Percentiles rank a stretch among this genome's conserved stretches.
Evolutionary conservation across 495 filamentous ascomycete genomes (phyloP).

Genomic region (Penicillium ucsense): DNA sequence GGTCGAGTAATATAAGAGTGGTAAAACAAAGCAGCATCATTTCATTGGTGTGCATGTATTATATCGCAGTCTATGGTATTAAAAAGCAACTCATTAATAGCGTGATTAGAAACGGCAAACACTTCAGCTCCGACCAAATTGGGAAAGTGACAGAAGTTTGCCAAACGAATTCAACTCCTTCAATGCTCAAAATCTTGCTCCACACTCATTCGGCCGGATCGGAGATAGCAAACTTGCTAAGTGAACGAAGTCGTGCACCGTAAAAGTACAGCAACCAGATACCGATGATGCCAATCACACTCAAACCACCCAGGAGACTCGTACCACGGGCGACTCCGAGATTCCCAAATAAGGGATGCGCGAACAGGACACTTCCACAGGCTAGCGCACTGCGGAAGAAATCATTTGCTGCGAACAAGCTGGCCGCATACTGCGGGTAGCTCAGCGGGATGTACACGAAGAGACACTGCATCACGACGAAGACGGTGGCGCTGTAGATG

Average conservation of each 20-base stretch:
- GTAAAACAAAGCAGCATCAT: no score
- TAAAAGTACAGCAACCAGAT: slow-evolving; percentile 31
- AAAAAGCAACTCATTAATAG: no score
- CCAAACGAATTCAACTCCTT: no score
- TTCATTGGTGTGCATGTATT: no score
- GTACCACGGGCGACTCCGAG: slow-evolving; percentile 47
- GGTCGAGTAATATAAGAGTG: no score
- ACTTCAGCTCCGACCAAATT: no score
- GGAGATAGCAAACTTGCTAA: slow-evolving; percentile 24
- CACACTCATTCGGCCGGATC: not conserved
- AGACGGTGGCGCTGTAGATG: slow-evolving; percentile 41
- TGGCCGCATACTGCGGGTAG: slow-evolving; percentile 55
- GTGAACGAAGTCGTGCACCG: slow-evolving; percentile 15
- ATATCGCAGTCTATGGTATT: no score
- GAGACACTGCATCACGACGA: slow-evolving; percentile 51
- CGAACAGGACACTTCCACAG: slow-evolving; percentile 48
- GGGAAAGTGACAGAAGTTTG: no score
- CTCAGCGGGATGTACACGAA: slow-evolving; percentile 54
- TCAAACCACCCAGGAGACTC: slow-evolving; percentile 47
- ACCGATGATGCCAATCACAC: slow-evolving; percentile 44
- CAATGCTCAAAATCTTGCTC: not conserved
- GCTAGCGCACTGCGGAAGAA: slow-evolving; percentile 47
- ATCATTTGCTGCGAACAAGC: slow-evolving; percentile 54
- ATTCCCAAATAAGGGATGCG: slow-evolving; percentile 45
- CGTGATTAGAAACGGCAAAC: no score